Evolutionary conservation across 495 filamentous ascomycete genomes (phyloP).

Genomic region (Neurospora hispaniola): DNA sequence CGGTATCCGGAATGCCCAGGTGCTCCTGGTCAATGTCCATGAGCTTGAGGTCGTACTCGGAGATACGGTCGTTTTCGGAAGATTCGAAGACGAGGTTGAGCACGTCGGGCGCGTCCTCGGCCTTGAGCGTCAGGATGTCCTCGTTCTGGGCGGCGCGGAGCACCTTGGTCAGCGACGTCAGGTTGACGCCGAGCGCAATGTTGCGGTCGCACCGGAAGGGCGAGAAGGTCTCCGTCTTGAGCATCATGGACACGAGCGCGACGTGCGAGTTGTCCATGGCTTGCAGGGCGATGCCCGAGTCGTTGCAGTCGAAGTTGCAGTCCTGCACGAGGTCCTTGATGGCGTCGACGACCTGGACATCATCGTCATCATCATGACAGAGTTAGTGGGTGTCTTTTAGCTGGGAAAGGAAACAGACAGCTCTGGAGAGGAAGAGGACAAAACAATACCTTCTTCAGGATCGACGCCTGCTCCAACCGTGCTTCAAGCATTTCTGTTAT

Average conservation of each 20-base stretch:
- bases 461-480: constrained; percentile 83
- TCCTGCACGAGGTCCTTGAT: constrained; percentile 99
- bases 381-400: not conserved
- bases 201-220: constrained; percentile 98
- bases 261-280: constrained; percentile 99
- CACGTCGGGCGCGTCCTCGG: constrained; percentile 89
- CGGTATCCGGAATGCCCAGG: constrained; percentile 94
- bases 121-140: constrained; percentile 93
- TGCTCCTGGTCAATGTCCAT: constrained; percentile 99
- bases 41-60: constrained; percentile 98
- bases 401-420: not conserved
- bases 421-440: not conserved
- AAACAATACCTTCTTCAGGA: constrained; percentile 83
- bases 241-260: constrained; percentile 95
- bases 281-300: constrained; percentile 94
- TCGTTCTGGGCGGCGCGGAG: constrained; percentile 89
- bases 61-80: constrained; percentile 73
- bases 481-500: constrained; percentile 71
- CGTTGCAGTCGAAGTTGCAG: constrained; percentile 99
- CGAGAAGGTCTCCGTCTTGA: constrained; percentile 89
- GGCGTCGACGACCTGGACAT: constrained; percentile 77
- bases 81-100: constrained; percentile 96
- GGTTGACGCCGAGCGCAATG: constrained; percentile 95
- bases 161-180: constrained; percentile 93
- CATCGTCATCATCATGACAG: not conserved